Conservation (phyloP, 2,329 filamentous ascomycete species). For the Fusarium sp. region DNA sequence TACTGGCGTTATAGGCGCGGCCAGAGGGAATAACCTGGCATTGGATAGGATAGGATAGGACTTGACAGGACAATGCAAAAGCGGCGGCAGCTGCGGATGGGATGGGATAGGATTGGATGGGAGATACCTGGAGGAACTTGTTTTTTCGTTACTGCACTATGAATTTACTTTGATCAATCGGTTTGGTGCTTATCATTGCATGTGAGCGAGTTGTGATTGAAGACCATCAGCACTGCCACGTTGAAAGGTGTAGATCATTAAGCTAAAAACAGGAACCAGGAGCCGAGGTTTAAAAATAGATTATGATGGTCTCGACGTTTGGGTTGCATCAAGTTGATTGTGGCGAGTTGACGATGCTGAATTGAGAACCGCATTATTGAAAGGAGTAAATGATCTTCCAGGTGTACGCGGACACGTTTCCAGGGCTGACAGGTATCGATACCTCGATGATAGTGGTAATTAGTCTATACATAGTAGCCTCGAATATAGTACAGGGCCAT, state of each 20-base stretch:
- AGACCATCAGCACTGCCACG: slow-evolving; percentile 16
- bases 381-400: neutral
- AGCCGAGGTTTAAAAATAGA: slow-evolving; percentile 24
- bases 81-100: slow-evolving; percentile 26
- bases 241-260: neutral
- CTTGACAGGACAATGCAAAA: neutral
- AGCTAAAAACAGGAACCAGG: neutral
- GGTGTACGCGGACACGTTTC: neutral
- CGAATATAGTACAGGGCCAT: neutral
- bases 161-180: neutral
- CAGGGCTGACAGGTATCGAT: neutral
- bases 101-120: neutral
- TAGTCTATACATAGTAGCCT: neutral
- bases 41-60: neutral
- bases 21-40: slow-evolving; percentile 20
- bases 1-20: slow-evolving; percentile 32
- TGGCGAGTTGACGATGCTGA: neutral
- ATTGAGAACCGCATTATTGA: neutral
- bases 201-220: neutral
- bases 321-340: neutral
- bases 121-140: slow-evolving; percentile 28
- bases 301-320: neutral
- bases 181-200: neutral
- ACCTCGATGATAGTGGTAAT: neutral
- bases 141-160: neutral